These are phyloP conservation scores for Alternaria panax DNA, from an alignment of 2,329 filamentous ascomycete species.

Conservation along the genomic window DNA sequence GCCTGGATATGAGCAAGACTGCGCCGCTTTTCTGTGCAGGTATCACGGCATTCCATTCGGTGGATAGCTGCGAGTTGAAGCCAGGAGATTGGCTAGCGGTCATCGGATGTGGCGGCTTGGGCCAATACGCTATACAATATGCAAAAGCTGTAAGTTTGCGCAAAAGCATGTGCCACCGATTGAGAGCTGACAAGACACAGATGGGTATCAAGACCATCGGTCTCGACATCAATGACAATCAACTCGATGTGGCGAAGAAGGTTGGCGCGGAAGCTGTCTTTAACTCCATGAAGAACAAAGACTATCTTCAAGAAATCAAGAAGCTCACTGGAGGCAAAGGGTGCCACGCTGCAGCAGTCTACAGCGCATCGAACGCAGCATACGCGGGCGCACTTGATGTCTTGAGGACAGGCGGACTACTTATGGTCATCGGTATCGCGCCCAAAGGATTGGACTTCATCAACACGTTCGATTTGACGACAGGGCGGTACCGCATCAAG, in stretches of 20 bases:
- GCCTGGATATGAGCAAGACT: slow-evolving; percentile 44
- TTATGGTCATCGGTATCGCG: slow-evolving; percentile 56
- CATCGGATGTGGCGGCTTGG: slow-evolving; percentile 56
- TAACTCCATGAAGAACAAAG: slow-evolving; percentile 52
- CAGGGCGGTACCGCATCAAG: slow-evolving; percentile 53
- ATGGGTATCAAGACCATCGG: slow-evolving; percentile 55
- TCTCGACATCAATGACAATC: slow-evolving; percentile 55
- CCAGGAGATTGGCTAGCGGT: slow-evolving; percentile 53
- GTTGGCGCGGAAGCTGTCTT: slow-evolving; percentile 54
- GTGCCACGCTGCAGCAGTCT: slow-evolving; percentile 53
- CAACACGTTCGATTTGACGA: slow-evolving; percentile 51
- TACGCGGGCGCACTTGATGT: slow-evolving; percentile 49
- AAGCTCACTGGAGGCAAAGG: slow-evolving; percentile 52
- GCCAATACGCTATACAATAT: slow-evolving; percentile 58
- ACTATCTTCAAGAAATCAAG: slow-evolving; percentile 52
- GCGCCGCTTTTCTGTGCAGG: slow-evolving; percentile 61
- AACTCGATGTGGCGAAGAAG: slow-evolving; percentile 50
- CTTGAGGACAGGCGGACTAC: slow-evolving; percentile 49
- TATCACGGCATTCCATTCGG: slow-evolving; percentile 52
- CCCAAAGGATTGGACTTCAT: slow-evolving; percentile 47
- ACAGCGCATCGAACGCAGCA: slow-evolving; percentile 50
- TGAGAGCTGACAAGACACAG: slow-evolving; percentile 4
- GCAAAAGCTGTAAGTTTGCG: slow-evolving; percentile 48
- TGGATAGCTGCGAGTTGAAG: slow-evolving; percentile 44
- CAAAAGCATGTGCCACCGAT: not conserved